These are phyloP conservation scores for Bipolaris victoriae DNA, from an alignment of 2,329 filamentous ascomycete species.

Conservation along the genomic window DNA sequence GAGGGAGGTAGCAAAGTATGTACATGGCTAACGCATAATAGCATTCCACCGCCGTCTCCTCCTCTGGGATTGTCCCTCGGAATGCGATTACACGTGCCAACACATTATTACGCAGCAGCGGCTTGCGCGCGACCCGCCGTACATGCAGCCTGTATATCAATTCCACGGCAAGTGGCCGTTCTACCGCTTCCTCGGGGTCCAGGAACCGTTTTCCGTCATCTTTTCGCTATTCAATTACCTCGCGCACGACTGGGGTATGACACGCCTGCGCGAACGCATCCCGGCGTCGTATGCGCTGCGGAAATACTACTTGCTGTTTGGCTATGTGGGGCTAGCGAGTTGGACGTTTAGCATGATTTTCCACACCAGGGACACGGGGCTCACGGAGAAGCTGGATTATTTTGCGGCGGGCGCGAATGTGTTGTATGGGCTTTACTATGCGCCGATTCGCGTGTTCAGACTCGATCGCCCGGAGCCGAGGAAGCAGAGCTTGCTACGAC, in stretches of 20 bases:
- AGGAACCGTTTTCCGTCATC: constrained; percentile 91
- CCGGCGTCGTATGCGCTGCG: constrained; percentile 76
- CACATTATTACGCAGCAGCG: constrained; percentile 83
- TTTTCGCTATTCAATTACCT: constrained; percentile 92
- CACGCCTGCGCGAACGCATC: constrained; percentile 71
- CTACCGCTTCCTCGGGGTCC: constrained; percentile 84
- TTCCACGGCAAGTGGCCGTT: constrained; percentile 99
- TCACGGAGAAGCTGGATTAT: constrained; percentile 95
- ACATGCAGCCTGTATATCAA: constrained; percentile 75
- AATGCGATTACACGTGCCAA: constrained; percentile 98
- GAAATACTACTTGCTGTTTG: constrained; percentile 79
- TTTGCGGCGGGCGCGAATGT: constrained; percentile 90
- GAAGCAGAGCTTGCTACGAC: constrained; percentile 63
- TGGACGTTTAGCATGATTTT: constrained; percentile 93
- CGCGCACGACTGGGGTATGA: constrained; percentile 80
- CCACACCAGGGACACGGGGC: constrained; percentile 82
- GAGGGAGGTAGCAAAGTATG: too few relatives aligned
- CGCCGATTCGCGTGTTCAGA: constrained; percentile 80
- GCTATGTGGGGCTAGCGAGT: constrained; percentile 78
- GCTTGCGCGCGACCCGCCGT: constrained; percentile 66
- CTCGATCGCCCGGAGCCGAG: constrained; percentile 67
- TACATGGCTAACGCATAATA: constrained; percentile 46
- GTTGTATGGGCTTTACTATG: constrained; percentile 88
- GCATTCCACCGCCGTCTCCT: constrained; percentile 85
- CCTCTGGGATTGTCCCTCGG: constrained; percentile 87